Evolutionary conservation across 2,329 filamentous ascomycete genomes (phyloP).

Genomic region (Mycosphaerella sp.): DNA sequence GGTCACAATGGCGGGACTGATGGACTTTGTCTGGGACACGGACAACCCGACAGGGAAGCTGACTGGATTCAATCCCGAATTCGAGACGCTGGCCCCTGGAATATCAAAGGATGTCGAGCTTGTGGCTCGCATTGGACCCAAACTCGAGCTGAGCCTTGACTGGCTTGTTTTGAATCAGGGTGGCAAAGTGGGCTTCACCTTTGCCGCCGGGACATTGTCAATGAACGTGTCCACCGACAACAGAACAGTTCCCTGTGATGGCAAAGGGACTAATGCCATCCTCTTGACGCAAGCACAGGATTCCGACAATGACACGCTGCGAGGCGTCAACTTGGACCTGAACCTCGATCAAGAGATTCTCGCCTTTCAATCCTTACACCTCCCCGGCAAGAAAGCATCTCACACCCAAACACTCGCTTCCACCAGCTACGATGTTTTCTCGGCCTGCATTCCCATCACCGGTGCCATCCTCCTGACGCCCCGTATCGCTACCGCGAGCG

Average conservation of each 20-base stretch:
- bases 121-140: conserved; percentile 4
- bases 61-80: conserved; percentile 6
- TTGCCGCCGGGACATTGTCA: conserved; percentile 4
- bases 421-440: conserved; percentile 2
- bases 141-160: conserved; percentile 5
- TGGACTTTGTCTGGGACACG: conserved; percentile 1
- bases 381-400: neutral
- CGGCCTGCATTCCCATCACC: conserved; percentile 1
- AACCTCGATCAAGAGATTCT: conserved; percentile 6
- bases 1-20: neutral
- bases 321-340: conserved; percentile 1
- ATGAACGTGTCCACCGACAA: conserved; percentile 2
- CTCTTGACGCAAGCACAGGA: neutral
- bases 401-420: neutral
- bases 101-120: conserved; percentile 5
- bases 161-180: conserved; percentile 6
- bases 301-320: neutral
- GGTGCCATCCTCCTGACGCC: neutral
- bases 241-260: neutral
- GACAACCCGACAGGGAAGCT: neutral
- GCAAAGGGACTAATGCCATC: neutral
- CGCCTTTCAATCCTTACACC: neutral
- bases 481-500: neutral
- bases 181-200: conserved; percentile 2
- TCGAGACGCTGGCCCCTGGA: conserved; percentile 1